Evolutionary conservation across 2,329 filamentous ascomycete genomes (phyloP), one percentile per base, ranked within the genome.

Genomic region (Lachnellula cervina): DNA sequence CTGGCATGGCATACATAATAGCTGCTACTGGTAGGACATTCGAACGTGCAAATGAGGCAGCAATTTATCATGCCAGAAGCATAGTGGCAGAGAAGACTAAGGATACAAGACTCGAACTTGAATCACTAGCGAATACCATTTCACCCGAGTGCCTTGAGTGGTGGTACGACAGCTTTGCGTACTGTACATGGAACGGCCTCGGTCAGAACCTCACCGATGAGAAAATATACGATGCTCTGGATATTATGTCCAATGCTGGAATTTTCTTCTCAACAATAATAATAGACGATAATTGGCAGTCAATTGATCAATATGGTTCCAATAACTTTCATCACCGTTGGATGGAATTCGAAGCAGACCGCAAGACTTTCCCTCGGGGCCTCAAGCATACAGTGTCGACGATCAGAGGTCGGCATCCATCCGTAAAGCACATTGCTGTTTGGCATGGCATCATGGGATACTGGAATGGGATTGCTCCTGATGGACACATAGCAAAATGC

Each of bases 271-370:
- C 59, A 23, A 61, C 59, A 23, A 21, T 58, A 3, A 56, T 61
- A n/a, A 61, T 61, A 23, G 59, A 61, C 21, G 57, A 61, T 16
- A 59, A 59, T 6, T 61, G 59, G 59, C 59, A 61, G 28, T 58
- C 57, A 5, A 51, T 58, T 25, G 52, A 49, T 4, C 14, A 42
- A 2, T 46, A 48, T 25, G 57, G 59, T 2, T 23, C 49, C 34
- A 51, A 46, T 25, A 51, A 55, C 25, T 59, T 56, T 40, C 57
- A 59, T 35, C 54, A 54, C 35, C 45, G 58, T 16, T 60, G 58
- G 58, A 35, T 51, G 16, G 53, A 50, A 38, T 58, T 60, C 23
- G 52, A 60, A 40, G 56, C 55, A 28, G 56, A 52, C 9, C 34
- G 37, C 17, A 42, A 40, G 49, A 44, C 54, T 3, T 61, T 61